phyloP scores from a whole-genome alignment of 495 filamentous ascomycete species.

The Aspergillus taichungensis region DNA sequence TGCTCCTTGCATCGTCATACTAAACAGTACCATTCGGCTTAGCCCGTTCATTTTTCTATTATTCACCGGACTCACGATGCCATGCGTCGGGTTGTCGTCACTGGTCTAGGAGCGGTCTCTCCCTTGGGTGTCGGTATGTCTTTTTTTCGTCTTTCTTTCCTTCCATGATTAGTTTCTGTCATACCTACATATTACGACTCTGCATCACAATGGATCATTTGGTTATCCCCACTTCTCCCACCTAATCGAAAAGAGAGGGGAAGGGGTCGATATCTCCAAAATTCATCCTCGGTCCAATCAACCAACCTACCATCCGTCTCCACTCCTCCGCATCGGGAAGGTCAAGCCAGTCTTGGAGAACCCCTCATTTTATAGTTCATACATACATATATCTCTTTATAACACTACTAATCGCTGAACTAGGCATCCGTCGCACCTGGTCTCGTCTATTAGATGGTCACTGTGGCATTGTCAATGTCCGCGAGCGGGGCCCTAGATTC shows the following conservation, averaged over 20 bases:
- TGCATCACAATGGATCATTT: background rate
- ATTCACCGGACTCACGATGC: slow-evolving; percentile 22
- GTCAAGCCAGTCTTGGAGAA: slow-evolving; percentile 14
- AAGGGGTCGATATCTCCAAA: slow-evolving; percentile 1
- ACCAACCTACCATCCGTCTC: slow-evolving; percentile 4
- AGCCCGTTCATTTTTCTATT: too few relatives aligned
- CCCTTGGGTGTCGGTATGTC: slow-evolving; percentile 72
- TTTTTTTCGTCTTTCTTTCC: background rate
- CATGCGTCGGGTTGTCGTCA: slow-evolving; percentile 94
- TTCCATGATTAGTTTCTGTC: background rate
- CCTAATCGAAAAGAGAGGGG: background rate
- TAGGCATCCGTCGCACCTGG: slow-evolving; percentile 73
- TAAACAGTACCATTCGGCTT: too few relatives aligned
- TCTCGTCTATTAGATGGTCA: slow-evolving; percentile 65
- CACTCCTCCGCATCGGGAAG: slow-evolving; percentile 12
- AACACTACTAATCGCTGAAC: background rate
- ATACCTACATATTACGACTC: background rate
- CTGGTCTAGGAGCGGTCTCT: slow-evolving; percentile 86
- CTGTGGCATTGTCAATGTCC: slow-evolving; percentile 69
- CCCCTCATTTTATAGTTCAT: background rate
- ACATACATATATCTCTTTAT: background rate
- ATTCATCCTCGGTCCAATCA: slow-evolving; percentile 1
- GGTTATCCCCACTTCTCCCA: background rate
- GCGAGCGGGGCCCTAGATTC: slow-evolving; percentile 49
- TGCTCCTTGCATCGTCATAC: background rate